Evolutionary conservation across 371 early-diverging fungal genomes (phyloP).

Genomic region (Basidiobolus meristosporus): DNA sequence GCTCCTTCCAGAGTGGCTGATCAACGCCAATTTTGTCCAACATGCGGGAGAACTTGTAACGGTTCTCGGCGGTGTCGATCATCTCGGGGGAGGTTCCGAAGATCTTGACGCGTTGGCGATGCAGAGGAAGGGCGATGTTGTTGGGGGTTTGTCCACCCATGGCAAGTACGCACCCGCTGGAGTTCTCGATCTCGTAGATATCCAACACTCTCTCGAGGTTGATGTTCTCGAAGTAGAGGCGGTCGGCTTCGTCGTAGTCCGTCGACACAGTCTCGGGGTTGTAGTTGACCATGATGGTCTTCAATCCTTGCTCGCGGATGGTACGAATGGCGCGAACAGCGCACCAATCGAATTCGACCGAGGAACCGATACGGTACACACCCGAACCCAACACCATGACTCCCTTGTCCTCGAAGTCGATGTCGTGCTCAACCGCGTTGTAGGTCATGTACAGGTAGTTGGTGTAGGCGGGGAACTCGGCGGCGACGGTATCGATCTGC

Average conservation of each 20-base stretch:
- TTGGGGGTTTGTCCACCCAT: constrained; percentile 95
- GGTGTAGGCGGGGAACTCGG: constrained; percentile 88
- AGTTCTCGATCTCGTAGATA: constrained; percentile 75
- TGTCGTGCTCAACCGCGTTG: constrained; percentile 77
- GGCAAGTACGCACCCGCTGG: constrained; percentile 70
- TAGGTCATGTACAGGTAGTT: constrained; percentile 95
- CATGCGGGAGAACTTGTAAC: constrained; percentile 89
- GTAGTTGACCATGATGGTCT: constrained; percentile 93
- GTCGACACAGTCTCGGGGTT: constrained; percentile 95
- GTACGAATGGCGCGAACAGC: constrained; percentile 83
- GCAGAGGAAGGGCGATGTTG: constrained; percentile 80
- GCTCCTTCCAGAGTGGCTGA: constrained; percentile 88
- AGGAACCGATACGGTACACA: constrained; percentile 91
- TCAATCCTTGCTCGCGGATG: constrained; percentile 53
- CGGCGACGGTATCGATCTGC: constrained; percentile 94
- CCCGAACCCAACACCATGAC: constrained; percentile 90
- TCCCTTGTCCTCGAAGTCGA: constrained; percentile 69
- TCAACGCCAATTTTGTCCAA: constrained; percentile 85
- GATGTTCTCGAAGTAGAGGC: constrained; percentile 86
- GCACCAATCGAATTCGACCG: constrained; percentile 97
- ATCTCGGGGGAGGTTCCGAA: constrained; percentile 84
- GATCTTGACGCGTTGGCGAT: constrained; percentile 67
- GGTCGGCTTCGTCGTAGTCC: constrained; percentile 90
- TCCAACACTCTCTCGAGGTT: constrained; percentile 81
- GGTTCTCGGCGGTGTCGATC: constrained; percentile 87